Evolutionary conservation across 129 eudicot species (phyloP).

Genomic region (Pulicaria dysenterica): DNA sequence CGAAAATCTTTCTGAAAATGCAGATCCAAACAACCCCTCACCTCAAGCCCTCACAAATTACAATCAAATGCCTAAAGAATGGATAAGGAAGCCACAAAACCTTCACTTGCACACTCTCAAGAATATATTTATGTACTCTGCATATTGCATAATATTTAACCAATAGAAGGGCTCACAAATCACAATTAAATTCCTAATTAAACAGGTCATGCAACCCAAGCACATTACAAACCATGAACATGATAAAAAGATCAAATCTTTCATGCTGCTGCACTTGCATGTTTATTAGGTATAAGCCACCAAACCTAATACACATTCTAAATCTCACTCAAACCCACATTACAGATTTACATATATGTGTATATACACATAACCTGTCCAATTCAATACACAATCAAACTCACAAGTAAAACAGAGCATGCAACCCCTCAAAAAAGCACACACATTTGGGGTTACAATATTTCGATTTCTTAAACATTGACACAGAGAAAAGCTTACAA

Average conservation of each 20-base stretch:
- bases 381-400: background rate
- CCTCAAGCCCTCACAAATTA: background rate
- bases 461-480: background rate
- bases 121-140: background rate
- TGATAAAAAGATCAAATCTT: background rate
- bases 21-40: background rate
- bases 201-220: slow-evolving; percentile 1
- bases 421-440: background rate
- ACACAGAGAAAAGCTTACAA: background rate
- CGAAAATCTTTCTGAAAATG: background rate
- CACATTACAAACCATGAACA: background rate
- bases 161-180: background rate
- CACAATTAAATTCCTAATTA: background rate
- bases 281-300: too few relatives aligned
- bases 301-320: background rate
- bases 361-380: background rate
- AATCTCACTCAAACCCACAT: background rate
- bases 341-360: background rate
- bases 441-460: background rate
- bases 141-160: background rate
- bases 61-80: too few relatives aligned
- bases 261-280: background rate
- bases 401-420: background rate
- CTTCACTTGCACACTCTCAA: background rate
- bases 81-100: background rate